Base-by-base conservation (phyloP, 2,329 filamentous ascomycete species). In the Alternaria arborescens region DNA sequence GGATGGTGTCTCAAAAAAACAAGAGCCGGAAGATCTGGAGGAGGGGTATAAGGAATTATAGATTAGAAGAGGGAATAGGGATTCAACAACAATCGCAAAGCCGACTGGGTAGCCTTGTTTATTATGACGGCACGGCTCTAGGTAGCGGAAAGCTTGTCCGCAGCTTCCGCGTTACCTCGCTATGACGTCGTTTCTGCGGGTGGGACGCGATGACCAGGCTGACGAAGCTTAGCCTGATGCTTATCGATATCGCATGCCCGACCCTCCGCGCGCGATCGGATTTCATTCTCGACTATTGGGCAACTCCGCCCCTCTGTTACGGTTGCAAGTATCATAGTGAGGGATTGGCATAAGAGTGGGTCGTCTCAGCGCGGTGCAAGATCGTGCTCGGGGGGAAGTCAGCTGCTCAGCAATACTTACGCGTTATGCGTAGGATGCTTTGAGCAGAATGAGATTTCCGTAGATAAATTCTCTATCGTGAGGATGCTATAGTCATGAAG, bases 161-260 rank as follows among this genome's bases (percentile, higher is more conserved):
- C 61, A 58, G 55, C 55, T 57, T 68, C 64, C 65, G 61, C 65
- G 61, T 50, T 50, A 26, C 32, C 32, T 36, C 8, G 24, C 28
- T 53, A 72, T 71, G 70, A 71, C 70, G 70, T 72, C 58, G 66
- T 20, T 28, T 41, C 30, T 30, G 55, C 41, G 22, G 55, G 57
- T 34, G 53, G 50, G 61, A 38, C 51, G 55, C 60, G 48, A 26
- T 30, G 41, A 40, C 53, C 51, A 40, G 51, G 61, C 63, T 71
- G 62, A 68, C 61, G 43, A 61, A 48, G 56, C 56, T 61, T 67
- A 66, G 60, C 41, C 55, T 55, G 38, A 44, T 60, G 63, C 61
- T 64, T 66, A 60, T 66, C 61, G 42, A 58, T 47, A 55, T 34
- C 34, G 26, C 30, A n/a, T 50, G 18, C 36, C 46, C 10, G 30